A percentile compares a stretch with the other conserved stretches of the same genome.
Conservation (phyloP, 768 basidiomycete genomes). For the Daedaleopsis sinensis region DNA sequence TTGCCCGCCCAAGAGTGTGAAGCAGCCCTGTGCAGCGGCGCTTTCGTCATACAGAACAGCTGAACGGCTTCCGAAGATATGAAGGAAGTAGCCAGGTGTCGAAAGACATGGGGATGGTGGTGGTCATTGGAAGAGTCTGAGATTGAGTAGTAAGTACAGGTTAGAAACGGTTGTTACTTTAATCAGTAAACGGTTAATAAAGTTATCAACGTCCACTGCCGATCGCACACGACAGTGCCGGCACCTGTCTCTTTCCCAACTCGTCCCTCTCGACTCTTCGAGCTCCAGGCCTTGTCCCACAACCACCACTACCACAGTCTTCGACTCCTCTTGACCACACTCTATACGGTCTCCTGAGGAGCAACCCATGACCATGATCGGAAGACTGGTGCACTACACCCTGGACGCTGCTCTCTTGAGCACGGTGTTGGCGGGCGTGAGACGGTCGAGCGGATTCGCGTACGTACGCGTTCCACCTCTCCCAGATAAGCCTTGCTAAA, state of each 20-base stretch:
- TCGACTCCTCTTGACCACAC: too few relatives aligned
- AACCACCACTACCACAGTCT: neutral
- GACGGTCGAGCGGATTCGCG: conserved; percentile 88
- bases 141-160: too few relatives aligned
- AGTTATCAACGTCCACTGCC: neutral
- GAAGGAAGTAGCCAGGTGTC: too few relatives aligned
- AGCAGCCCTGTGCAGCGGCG: too few relatives aligned
- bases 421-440: conserved; percentile 88
- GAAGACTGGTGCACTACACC: conserved; percentile 80
- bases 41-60: too few relatives aligned
- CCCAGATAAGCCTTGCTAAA: conserved; percentile 3
- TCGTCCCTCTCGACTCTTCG: too few relatives aligned
- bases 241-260: neutral
- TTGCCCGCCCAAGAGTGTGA: too few relatives aligned
- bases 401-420: conserved; percentile 86
- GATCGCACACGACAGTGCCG: neutral
- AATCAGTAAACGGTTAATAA: neutral
- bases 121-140: too few relatives aligned
- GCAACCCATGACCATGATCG: conserved; percentile 47
- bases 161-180: too few relatives aligned
- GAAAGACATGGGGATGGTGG: too few relatives aligned
- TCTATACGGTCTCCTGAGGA: neutral
- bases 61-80: too few relatives aligned
- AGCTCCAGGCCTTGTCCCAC: neutral
- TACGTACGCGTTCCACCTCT: conserved; percentile 46